Evolutionary conservation across 2,329 filamentous ascomycete genomes (phyloP), one percentile per base, ranked within the genome.

Genomic region (Chaetomiaceae sp.): DNA sequence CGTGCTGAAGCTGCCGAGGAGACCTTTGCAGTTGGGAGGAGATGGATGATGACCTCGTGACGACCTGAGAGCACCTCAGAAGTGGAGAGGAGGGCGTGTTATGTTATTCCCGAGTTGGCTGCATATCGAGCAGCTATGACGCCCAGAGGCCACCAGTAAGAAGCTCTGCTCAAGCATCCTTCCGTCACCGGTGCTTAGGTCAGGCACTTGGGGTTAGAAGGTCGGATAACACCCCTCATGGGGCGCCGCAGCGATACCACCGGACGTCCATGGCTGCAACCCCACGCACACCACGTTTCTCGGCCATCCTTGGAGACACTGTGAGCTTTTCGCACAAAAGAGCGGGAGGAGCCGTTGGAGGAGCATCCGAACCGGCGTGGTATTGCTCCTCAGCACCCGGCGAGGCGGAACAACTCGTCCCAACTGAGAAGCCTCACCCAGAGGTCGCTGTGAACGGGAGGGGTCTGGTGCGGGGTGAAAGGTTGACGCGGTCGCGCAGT

Each of bases 81-180:
- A 45, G 58, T 44, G 55, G 53, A 45, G 47, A 55, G 53, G 44
- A 47, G 44, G 51, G 29, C 49, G 54, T 54, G 9, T 29, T 23
- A 25, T 45, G 51, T 51, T 57, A 57, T 51, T 53, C 54, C 54
- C 54, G 54, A 40, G 20, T 20, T 47, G 31, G 27, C 27, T 33
- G 42, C 42, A 44, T 17, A 33, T 8, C 17, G n/a, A 19, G 9
- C 15, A 14, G 15, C 15, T 11, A 43, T 29, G 34, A 23, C 11
- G 15, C 12, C 15, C 17, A 11, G 17, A 19, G 42, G 17, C 42
- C 29, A 44, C 42, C 29, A 44, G 38, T 43, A 15, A 27, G 38
- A 43, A 20, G 22, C n/a, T 12, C n/a, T 27, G n/a, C 37, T 20
- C n/a, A 15, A n/a, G 12, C n/a, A 29, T 36, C 25, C 14, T 23